Base-by-base conservation (phyloP, 257 asterid species). In the Buddleja alternifolia region DNA sequence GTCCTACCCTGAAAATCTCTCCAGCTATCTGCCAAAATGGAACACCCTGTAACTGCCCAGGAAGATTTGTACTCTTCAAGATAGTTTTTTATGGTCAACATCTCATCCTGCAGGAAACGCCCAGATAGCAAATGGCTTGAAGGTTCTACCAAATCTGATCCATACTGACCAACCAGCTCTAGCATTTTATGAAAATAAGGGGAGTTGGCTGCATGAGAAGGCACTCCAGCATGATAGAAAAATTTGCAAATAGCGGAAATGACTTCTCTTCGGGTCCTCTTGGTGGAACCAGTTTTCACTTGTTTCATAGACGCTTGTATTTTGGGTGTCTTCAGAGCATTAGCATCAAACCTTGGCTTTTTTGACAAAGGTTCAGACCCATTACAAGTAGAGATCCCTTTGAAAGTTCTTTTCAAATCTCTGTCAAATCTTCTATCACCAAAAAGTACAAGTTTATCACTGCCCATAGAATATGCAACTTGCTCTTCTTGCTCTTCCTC, bases 41-140 rank as follows among this genome's bases (percentile, higher is more conserved):
- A 91, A 80, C 93, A 88, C 57, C 97, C 97, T 51, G 97, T 88
- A 59, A 91, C 83, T 67, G 87, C 86, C 97, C 97, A 91, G 6
- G 97, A 91, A 69, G 97, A 85, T 76, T 76, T 88, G 77, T 83
- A 91, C 77, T 91, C 97, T 39, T 81, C 63, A 37, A 88, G 87
- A 80, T 86, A 77, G 74, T 63, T 88, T 76, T 83, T 88, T 25
- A 91, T 80, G 72, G 87, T 80, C 45, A 67, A 66, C 16, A 85
- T 80, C 76, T 91, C 97, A 71, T 91, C 95, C 70, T 86, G 95
- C 23, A 88, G 81, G 77, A 76, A 85, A 69, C 96, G 82, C 60
- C 93, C 96, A 36, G 93, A 83, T 67, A 88, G 42, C 77, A 86
- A 53, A 55, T 82, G 82, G 83, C 88, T 86, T 12, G 96, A 86